Percentiles rank a stretch among this genome's conserved stretches.
Evolutionary conservation across 2,329 filamentous ascomycete species (phyloP).

Genomic region (Apiospora sp.): DNA sequence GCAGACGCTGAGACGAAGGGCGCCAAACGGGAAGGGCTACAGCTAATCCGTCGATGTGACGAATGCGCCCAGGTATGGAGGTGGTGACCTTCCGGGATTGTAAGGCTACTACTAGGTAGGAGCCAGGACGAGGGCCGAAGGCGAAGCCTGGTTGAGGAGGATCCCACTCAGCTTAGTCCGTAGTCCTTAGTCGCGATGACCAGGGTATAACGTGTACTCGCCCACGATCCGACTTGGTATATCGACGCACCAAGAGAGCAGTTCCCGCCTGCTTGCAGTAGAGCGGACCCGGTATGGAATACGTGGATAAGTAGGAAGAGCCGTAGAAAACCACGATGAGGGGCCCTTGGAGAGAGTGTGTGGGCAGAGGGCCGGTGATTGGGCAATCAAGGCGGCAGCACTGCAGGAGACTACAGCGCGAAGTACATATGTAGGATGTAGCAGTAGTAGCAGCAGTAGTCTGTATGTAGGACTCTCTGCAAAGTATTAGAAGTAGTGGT

Average conservation of each 20-base stretch:
- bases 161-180: constrained; percentile 6
- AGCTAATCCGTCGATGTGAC: constrained; percentile 27
- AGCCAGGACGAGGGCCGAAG: constrained; percentile 7
- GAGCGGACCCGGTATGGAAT: constrained; percentile 14
- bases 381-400: constrained; percentile 3
- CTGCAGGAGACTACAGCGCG: constrained; percentile 8
- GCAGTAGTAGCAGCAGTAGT: neutral
- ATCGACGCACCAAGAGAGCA: constrained; percentile 7
- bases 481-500: neutral
- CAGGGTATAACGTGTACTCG: neutral
- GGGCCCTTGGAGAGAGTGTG: constrained; percentile 3
- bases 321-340: constrained; percentile 10
- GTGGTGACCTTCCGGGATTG: constrained; percentile 4
- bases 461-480: neutral
- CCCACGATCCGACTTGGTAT: constrained; percentile 21
- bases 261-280: constrained; percentile 19
- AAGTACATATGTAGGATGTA: neutral
- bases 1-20: constrained; percentile 41
- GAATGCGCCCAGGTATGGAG: constrained; percentile 17
- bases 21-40: constrained; percentile 40
- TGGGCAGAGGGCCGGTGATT: constrained; percentile 7
- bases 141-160: neutral
- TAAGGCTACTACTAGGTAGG: constrained; percentile 12
- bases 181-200: neutral
- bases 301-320: constrained; percentile 21